Evolutionary conservation across 768 basidiomycete genomes (phyloP).

Genomic region (Calocera viscosa): DNA sequence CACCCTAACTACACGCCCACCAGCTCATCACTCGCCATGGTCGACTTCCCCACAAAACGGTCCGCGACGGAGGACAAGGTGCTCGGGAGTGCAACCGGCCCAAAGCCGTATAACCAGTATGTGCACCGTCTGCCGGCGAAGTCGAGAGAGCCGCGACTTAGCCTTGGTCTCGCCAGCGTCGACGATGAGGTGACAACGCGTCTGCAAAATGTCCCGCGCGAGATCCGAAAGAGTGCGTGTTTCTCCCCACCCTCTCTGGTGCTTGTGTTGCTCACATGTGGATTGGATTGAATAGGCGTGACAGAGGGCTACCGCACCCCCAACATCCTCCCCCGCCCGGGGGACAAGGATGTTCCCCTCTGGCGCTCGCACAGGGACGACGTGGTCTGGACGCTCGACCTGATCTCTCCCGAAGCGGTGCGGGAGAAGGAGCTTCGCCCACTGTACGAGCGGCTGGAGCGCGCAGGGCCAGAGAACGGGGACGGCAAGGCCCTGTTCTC

Average conservation of each 20-base stretch:
- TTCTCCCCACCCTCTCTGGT: not conserved
- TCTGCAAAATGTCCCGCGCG: not conserved
- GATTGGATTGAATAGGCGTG: not conserved
- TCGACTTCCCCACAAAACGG: not conserved
- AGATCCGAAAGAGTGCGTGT: constrained; percentile 4
- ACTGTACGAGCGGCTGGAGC: not conserved
- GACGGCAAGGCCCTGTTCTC: not conserved
- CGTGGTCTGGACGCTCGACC: not conserved
- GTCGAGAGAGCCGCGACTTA: not conserved
- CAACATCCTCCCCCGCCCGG: not conserved
- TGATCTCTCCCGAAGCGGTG: not conserved
- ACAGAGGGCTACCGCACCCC: constrained; percentile 2
- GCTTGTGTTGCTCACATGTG: too few relatives aligned
- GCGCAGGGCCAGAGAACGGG: not conserved
- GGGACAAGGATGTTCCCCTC: not conserved
- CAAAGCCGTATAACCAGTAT: not conserved
- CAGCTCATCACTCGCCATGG: not conserved
- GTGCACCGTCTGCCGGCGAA: not conserved
- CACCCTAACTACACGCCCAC: not conserved
- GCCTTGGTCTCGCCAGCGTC: not conserved
- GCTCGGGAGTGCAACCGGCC: not conserved
- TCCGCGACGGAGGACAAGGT: constrained; percentile 4
- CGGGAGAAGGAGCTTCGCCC: not conserved
- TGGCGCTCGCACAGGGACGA: constrained; percentile 6
- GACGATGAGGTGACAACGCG: not conserved